Conservation (phyloP, 1,284 basidiomycete species). For the Ganoderma sinense region DNA sequence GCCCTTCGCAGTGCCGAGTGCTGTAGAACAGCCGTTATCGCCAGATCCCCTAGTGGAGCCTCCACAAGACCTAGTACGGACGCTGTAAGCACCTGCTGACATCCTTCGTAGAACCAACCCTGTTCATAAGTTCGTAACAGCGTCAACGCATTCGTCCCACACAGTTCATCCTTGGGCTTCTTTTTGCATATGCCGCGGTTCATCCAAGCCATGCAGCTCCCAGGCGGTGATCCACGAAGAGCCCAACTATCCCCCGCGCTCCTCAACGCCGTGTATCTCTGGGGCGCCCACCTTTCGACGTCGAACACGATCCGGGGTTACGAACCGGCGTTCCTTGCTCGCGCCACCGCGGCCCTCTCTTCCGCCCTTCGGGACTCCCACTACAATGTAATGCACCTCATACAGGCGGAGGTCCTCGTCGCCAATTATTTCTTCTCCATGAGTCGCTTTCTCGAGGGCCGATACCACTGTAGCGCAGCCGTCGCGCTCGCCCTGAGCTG, state of each 20-base stretch:
- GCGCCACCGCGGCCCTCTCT: slow-evolving; percentile 38
- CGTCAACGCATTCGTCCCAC: slow-evolving; percentile 49
- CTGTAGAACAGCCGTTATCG: slow-evolving; percentile 13
- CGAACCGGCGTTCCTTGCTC: slow-evolving; percentile 38
- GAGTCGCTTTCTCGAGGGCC: slow-evolving; percentile 50
- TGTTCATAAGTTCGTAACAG: slow-evolving; percentile 36
- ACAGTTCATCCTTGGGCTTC: slow-evolving; percentile 38
- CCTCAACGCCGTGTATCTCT: slow-evolving; percentile 39
- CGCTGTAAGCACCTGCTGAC: slow-evolving; percentile 28
- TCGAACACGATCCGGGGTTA: slow-evolving; percentile 29
- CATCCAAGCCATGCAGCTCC: slow-evolving; percentile 27
- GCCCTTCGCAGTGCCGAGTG: slow-evolving; percentile 12
- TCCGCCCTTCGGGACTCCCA: slow-evolving; percentile 42
- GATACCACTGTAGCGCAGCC: slow-evolving; percentile 51
- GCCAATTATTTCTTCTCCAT: slow-evolving; percentile 52
- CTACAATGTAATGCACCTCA: slow-evolving; percentile 46
- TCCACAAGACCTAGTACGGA: slow-evolving; percentile 28
- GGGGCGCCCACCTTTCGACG: slow-evolving; percentile 37
- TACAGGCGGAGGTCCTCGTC: slow-evolving; percentile 55
- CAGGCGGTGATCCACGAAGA: slow-evolving; percentile 26
- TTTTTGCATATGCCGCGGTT: slow-evolving; percentile 32
- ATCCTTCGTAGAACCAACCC: neutral
- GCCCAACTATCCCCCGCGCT: slow-evolving; percentile 36
- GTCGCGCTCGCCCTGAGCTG: slow-evolving; percentile 47
- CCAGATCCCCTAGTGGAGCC: slow-evolving; percentile 27